Conservation (phyloP, 176 grass and related monocot genomes). For the Aechmea fasciata region DNA sequence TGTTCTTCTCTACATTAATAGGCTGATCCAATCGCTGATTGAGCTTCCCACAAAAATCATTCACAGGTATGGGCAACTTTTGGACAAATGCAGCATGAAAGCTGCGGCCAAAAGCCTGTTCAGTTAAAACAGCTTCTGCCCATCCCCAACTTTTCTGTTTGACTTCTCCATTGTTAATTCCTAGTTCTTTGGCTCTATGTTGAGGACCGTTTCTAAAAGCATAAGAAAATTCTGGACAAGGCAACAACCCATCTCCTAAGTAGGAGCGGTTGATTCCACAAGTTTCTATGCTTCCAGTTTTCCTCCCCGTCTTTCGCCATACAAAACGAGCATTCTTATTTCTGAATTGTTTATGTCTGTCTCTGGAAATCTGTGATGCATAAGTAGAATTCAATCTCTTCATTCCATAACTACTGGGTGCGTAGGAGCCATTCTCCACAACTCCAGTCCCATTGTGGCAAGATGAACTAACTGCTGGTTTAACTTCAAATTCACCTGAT, state of each 20-base stretch:
- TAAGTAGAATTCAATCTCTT: background rate
- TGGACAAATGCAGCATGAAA: background rate
- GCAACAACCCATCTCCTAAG: background rate
- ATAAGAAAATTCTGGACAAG: conserved; percentile 2
- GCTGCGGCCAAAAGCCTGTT: background rate
- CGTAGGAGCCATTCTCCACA: too few species aligned
- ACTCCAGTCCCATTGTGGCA: background rate
- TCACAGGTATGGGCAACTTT: background rate
- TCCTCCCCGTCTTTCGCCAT: background rate
- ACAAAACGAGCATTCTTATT: background rate
- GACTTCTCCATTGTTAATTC: background rate
- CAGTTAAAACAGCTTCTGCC: background rate
- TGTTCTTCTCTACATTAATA: background rate
- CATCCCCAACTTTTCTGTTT: background rate
- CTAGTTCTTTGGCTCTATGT: background rate
- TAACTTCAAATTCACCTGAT: background rate
- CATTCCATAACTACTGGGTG: background rate
- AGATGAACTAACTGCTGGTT: background rate
- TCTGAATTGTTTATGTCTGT: background rate
- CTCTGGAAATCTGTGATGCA: background rate
- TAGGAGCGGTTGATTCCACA: background rate
- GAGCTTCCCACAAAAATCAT: background rate
- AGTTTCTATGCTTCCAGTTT: background rate
- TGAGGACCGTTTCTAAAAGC: background rate
- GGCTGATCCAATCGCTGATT: background rate